A percentile compares a stretch with the other conserved stretches of the same genome.
Conservation (phyloP, 2,329 filamentous ascomycete genomes). For the Geosmithia flava region DNA sequence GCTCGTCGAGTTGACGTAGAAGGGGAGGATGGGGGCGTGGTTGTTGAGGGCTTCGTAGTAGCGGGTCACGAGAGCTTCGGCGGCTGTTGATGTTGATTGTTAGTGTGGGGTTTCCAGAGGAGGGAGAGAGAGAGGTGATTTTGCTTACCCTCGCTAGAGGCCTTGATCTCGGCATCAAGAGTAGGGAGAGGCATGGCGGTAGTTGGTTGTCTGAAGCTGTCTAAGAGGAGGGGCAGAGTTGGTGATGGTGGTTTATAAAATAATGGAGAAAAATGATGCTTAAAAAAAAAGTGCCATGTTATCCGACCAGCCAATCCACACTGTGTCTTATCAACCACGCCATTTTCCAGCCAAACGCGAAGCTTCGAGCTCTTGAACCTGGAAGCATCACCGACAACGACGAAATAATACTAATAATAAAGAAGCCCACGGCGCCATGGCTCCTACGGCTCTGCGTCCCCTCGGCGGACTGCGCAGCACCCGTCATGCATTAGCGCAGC, state of each 20-base stretch:
- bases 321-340: slow-evolving; percentile 3
- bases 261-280: neutral
- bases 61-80: slow-evolving; percentile 56
- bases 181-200: slow-evolving; percentile 21
- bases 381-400: neutral
- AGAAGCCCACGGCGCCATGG: neutral
- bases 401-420: too few species aligned
- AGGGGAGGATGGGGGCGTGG: slow-evolving; percentile 48
- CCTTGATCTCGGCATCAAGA: slow-evolving; percentile 29
- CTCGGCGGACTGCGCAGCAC: slow-evolving; percentile 1
- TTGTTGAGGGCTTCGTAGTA: slow-evolving; percentile 68
- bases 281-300: slow-evolving; percentile 5
- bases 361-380: neutral
- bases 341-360: neutral
- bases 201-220: neutral
- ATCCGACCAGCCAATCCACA: slow-evolving; percentile 6
- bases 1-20: slow-evolving; percentile 53
- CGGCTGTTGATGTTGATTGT: slow-evolving; percentile 35
- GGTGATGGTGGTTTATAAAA: neutral
- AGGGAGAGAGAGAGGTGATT: neutral
- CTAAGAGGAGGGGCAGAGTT: too few species aligned
- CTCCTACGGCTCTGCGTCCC: neutral
- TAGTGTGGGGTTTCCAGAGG: neutral
- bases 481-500: neutral
- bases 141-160: slow-evolving; percentile 31